These are phyloP conservation scores for Diplodia sapinea DNA, from an alignment of 2,329 filamentous ascomycete species.

Conservation along the genomic window DNA sequence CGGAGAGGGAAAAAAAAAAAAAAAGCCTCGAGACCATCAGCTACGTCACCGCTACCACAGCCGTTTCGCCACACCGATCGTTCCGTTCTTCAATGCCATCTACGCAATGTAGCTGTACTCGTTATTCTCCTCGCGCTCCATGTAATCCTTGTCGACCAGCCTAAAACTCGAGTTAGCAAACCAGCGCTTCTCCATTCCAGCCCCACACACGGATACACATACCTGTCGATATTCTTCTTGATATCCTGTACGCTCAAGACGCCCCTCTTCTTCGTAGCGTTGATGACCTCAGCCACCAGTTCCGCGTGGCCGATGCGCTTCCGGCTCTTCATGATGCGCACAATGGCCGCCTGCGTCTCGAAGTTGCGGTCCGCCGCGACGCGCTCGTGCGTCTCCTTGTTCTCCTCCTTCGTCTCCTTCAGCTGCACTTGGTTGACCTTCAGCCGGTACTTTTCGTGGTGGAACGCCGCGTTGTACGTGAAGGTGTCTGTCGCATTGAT, in stretches of 20 bases:
- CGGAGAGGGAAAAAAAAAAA: neutral
- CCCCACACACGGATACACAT: conserved; percentile 43
- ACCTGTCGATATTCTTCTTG: conserved; percentile 97
- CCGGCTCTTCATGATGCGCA: conserved; percentile 93
- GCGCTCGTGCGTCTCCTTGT: conserved; percentile 89
- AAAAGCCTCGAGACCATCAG: neutral
- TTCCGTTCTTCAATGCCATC: neutral
- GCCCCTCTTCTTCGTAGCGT: conserved; percentile 83
- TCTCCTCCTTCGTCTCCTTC: conserved; percentile 94
- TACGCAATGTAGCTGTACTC: conserved; percentile 49
- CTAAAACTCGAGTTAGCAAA: conserved; percentile 14
- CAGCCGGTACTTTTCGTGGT: conserved; percentile 82
- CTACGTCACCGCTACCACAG: neutral
- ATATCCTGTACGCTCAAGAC: conserved; percentile 86
- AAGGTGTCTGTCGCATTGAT: conserved; percentile 82
- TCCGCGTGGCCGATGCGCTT: conserved; percentile 88
- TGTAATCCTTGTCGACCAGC: conserved; percentile 46
- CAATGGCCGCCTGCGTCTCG: conserved; percentile 96
- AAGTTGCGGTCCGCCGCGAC: conserved; percentile 90
- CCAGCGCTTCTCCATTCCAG: neutral
- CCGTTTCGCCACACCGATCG: neutral
- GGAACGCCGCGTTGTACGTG: conserved; percentile 77
- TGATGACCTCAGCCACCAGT: conserved; percentile 89
- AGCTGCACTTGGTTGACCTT: conserved; percentile 99
- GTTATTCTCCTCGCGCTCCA: conserved; percentile 32